phyloP scores from a whole-genome alignment of 108 stramenopile genomes.

The Fistulifera solaris region DNA sequence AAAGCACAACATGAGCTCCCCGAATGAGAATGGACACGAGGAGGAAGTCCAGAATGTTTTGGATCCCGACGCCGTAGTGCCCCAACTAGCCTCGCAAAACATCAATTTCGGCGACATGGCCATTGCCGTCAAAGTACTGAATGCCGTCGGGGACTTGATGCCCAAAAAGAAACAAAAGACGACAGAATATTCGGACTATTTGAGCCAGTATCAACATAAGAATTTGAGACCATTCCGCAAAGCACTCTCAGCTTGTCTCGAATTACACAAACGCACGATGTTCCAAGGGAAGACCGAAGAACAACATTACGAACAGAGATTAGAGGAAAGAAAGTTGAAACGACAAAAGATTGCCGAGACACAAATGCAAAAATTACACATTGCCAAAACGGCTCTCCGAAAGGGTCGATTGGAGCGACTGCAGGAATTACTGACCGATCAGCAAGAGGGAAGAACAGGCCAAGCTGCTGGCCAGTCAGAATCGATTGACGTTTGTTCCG shows the following conservation, averaged over 20 bases:
- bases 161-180: constrained; percentile 18
- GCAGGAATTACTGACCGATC: constrained; percentile 38
- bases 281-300: constrained; percentile 49
- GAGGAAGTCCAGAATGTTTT: too few relatives aligned
- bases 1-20: too few relatives aligned
- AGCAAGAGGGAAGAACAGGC: constrained; percentile 53
- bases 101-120: constrained; percentile 38
- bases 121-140: constrained; percentile 41
- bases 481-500: constrained; percentile 35
- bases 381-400: constrained; percentile 56
- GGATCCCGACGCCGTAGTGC: constrained; percentile 5
- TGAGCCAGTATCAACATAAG: constrained; percentile 29
- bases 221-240: constrained; percentile 66
- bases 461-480: constrained; percentile 12
- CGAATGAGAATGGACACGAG: too few relatives aligned
- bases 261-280: constrained; percentile 52
- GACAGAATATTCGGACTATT: constrained; percentile 13
- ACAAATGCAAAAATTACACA: constrained; percentile 52
- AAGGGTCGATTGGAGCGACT: constrained; percentile 58
- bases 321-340: constrained; percentile 40
- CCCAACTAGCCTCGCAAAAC: constrained; percentile 17
- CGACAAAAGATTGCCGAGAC: constrained; percentile 63
- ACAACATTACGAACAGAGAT: constrained; percentile 32
- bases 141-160: constrained; percentile 39
- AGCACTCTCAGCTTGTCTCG: constrained; percentile 45